phyloP scores from a whole-genome alignment of 345 rosid species.

The Durio zibethinus region DNA sequence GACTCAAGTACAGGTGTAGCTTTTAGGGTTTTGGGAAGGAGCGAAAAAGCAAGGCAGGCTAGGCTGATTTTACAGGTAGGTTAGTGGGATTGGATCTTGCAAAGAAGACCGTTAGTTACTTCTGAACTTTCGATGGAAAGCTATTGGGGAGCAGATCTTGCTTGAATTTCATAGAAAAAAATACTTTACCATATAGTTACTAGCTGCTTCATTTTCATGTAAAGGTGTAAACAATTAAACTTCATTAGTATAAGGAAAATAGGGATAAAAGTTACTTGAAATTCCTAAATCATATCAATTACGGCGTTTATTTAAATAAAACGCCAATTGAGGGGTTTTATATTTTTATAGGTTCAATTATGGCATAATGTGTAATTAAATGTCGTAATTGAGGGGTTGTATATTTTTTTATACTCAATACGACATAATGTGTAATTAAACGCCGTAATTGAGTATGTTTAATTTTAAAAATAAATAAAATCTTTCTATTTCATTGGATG shows the following conservation, averaged over 20 bases:
- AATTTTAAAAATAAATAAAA: too few relatives aligned
- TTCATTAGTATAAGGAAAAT: too few relatives aligned
- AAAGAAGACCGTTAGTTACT: constrained; percentile 38
- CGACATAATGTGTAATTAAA: too few relatives aligned
- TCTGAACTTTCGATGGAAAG: constrained; percentile 49
- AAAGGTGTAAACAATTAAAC: constrained; percentile 8
- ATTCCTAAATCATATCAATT: too few relatives aligned
- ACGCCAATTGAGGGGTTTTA: too few relatives aligned
- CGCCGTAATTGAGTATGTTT: too few relatives aligned
- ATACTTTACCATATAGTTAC: neutral
- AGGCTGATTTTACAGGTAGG: constrained; percentile 2
- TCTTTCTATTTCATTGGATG: too few relatives aligned
- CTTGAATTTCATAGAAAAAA: constrained; percentile 38
- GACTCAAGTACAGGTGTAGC: neutral
- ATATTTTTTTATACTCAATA: too few relatives aligned
- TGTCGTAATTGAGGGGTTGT: too few relatives aligned
- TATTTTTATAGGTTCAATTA: too few relatives aligned
- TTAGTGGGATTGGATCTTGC: constrained; percentile 68
- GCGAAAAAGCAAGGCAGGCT: constrained; percentile 6
- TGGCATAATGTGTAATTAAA: too few relatives aligned
- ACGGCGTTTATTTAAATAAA: too few relatives aligned
- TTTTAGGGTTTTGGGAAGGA: constrained; percentile 7
- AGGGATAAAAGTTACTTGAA: neutral
- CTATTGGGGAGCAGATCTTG: constrained; percentile 37
- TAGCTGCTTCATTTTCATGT: constrained; percentile 21